Percentiles rank a stretch among this genome's conserved stretches.
phyloP scores from a whole-genome alignment of 345 rosid species.

The Isatis tinctoria region DNA sequence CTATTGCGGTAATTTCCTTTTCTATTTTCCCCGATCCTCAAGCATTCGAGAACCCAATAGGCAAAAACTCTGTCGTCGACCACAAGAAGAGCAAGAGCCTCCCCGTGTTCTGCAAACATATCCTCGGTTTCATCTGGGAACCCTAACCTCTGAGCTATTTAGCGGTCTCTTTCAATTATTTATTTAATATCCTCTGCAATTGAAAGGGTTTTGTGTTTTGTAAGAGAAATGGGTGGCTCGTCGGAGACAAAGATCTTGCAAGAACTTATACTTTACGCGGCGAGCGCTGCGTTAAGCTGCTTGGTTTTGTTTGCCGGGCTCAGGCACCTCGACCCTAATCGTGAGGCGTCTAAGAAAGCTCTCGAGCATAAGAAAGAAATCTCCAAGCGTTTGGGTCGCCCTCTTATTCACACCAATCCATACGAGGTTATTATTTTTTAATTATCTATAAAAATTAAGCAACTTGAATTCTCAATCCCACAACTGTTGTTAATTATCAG shows the following conservation, averaged over 20 bases:
- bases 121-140: background rate
- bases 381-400: slow-evolving; percentile 86
- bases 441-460: background rate
- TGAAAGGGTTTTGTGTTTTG: background rate
- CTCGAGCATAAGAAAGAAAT: slow-evolving; percentile 91
- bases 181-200: background rate
- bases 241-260: slow-evolving; percentile 79
- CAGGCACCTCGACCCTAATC: slow-evolving; percentile 85
- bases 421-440: slow-evolving; percentile 53
- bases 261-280: slow-evolving; percentile 79
- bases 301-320: slow-evolving; percentile 83
- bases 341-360: slow-evolving; percentile 88
- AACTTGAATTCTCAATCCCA: background rate
- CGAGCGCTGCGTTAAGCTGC: slow-evolving; percentile 94
- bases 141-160: background rate
- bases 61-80: slow-evolving; percentile 16
- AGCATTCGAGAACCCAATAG: slow-evolving; percentile 15
- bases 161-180: background rate
- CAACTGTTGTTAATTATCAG: background rate
- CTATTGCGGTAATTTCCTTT: background rate
- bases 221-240: slow-evolving; percentile 44
- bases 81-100: slow-evolving; percentile 7
- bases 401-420: slow-evolving; percentile 78
- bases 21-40: slow-evolving; percentile 1
- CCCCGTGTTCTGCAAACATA: slow-evolving; percentile 8